These are phyloP conservation scores for Persicaria tinctoria DNA, from an alignment of 148 eudicot species.

Conservation along the genomic window DNA sequence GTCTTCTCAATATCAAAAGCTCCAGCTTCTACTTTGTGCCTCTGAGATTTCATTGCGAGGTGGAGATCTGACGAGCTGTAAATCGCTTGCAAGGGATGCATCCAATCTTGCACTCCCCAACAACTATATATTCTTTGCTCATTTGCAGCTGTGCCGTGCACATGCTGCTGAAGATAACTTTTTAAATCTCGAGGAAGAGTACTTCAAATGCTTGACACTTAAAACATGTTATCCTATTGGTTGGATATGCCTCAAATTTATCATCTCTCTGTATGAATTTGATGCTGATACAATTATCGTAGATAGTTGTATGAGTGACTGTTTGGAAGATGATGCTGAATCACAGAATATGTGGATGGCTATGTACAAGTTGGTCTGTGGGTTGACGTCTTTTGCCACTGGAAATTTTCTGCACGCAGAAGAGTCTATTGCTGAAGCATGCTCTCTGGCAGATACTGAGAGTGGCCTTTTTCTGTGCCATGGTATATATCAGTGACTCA, in stretches of 20 bases:
- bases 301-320: slow-evolving; percentile 44
- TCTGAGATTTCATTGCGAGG: slow-evolving; percentile 65
- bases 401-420: slow-evolving; percentile 58
- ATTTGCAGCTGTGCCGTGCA: slow-evolving; percentile 83
- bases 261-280: slow-evolving; percentile 51
- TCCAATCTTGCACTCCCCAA: slow-evolving; percentile 44
- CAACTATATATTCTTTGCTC: slow-evolving; percentile 57
- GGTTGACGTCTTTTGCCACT: slow-evolving; percentile 43
- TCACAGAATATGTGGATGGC: slow-evolving; percentile 71
- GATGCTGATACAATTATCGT: slow-evolving; percentile 31
- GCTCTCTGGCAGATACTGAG: slow-evolving; percentile 48
- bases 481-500: slow-evolving; percentile 33
- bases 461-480: too few species aligned
- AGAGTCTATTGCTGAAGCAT: slow-evolving; percentile 59
- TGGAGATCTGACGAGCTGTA: slow-evolving; percentile 43
- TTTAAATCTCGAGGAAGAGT: slow-evolving; percentile 36
- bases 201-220: slow-evolving; percentile 60
- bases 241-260: slow-evolving; percentile 64
- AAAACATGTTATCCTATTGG: slow-evolving; percentile 67
- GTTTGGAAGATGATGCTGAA: slow-evolving; percentile 38
- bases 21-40: slow-evolving; percentile 83
- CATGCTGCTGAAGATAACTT: slow-evolving; percentile 50
- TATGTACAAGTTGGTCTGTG: slow-evolving; percentile 54
- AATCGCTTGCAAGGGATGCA: slow-evolving; percentile 55
- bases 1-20: slow-evolving; percentile 40